Evolutionary conservation across 129 eudicot species (phyloP).

Genomic region (Artemisia argyi): DNA sequence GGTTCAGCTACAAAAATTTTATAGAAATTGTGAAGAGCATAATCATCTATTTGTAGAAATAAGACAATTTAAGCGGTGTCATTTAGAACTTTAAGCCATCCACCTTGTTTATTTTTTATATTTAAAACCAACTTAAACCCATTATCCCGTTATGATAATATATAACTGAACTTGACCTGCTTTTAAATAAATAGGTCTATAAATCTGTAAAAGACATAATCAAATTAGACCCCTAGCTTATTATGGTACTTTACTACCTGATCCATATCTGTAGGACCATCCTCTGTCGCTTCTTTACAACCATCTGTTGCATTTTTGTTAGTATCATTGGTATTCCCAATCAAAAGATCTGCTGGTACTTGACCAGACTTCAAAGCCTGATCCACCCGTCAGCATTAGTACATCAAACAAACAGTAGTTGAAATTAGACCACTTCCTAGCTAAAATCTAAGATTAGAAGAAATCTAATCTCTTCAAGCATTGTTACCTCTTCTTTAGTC

Average conservation of each 20-base stretch:
- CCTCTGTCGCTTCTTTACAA: constrained; percentile 40
- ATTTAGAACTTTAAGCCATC: neutral
- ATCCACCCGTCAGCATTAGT: no score
- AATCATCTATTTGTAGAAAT: neutral
- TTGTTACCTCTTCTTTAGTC: no score
- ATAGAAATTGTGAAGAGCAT: neutral
- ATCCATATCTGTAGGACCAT: constrained; percentile 69
- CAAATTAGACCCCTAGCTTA: neutral
- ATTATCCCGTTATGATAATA: neutral
- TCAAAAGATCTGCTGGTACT: constrained; percentile 72
- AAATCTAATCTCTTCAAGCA: no score
- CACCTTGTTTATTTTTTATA: no score
- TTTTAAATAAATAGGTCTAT: neutral
- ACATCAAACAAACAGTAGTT: no score
- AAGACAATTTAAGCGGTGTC: neutral
- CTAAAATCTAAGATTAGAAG: no score
- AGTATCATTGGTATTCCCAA: constrained; percentile 37
- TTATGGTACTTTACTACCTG: constrained; percentile 46
- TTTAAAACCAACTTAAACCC: neutral
- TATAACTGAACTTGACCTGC: no score
- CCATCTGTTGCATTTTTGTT: constrained; percentile 41
- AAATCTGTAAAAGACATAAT: neutral
- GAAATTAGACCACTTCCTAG: no score
- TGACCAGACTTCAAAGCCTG: constrained; percentile 59
- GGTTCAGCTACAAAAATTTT: neutral